Base-by-base conservation (phyloP, 192 early-diverging fungal species). In the Rhizoclosmatium globosum region DNA sequence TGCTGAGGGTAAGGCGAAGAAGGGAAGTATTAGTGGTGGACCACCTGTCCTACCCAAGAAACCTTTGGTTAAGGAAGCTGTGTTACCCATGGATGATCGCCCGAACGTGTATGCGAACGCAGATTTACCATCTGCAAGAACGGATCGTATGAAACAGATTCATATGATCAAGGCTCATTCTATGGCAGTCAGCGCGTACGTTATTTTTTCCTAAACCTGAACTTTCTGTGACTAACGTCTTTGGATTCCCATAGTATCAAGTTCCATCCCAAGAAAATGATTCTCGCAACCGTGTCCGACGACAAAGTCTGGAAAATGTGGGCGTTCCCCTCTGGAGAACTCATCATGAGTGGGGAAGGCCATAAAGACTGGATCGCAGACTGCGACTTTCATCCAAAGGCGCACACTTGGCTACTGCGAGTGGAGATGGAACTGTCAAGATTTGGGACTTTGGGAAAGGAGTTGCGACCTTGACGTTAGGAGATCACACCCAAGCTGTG, bases 261-360 rank as follows among this genome's bases (percentile, higher is more conserved):
- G 61, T 88, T 89, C 80, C 89, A 90, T 70, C 89, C 89, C 21
- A 87, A 86, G 71, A 90, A 90, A 78, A 77, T 81, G 71, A 85
- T 89, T n/a, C 79, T 90, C 2, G 89, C 87, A 3, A 89, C 89
- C 1, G 87, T 88, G 2, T 87, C 86, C 3, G 89, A 90, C 62
- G 89, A 90, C 79, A 82, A 82, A 62, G 76, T 85, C 2, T 90
- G 89, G 89, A 90, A 90, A 67, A 77, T 90, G 84, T 90, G 85
- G 85, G 80, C 85, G 3, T 89, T 90, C 68, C 89, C 89, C 17
- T 79, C 79, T 50, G 87, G 89, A 6, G 89, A 90, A 47, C 72
- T 90, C 2, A 86, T 90, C 21, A 87, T 90, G 86, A 85, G 81
- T 59, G 89, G 89, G 1, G 79, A 82, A 47, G 89, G 87, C 9